phyloP scores from a whole-genome alignment of 2,329 filamentous ascomycete genomes.

The Blumeria hordei region DNA sequence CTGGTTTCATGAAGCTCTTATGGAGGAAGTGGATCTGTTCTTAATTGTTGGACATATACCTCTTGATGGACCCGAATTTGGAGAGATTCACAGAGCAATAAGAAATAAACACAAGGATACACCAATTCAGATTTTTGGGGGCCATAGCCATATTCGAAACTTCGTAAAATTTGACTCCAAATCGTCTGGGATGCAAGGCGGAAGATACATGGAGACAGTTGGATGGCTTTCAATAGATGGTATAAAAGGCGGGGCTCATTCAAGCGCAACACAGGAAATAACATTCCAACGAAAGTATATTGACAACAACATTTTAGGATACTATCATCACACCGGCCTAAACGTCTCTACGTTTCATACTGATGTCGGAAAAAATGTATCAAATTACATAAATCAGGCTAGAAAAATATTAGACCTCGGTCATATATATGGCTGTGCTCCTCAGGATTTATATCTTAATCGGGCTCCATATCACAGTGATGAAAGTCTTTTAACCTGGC shows the following conservation, averaged over 20 bases:
- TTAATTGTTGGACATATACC: slow-evolving; percentile 71
- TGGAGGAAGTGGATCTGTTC: slow-evolving; percentile 70
- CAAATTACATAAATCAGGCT: slow-evolving; percentile 40
- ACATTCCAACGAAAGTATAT: slow-evolving; percentile 65
- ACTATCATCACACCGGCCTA: slow-evolving; percentile 56
- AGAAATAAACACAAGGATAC: slow-evolving; percentile 52
- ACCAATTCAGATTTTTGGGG: slow-evolving; percentile 79
- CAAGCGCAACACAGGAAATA: slow-evolving; percentile 14
- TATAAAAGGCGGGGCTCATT: slow-evolving; percentile 12
- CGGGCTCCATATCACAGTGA: slow-evolving; percentile 49
- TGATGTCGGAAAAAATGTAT: slow-evolving; percentile 46
- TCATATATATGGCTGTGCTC: slow-evolving; percentile 58
- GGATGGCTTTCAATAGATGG: slow-evolving; percentile 78
- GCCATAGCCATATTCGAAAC: slow-evolving; percentile 75
- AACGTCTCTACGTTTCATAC: slow-evolving; percentile 55
- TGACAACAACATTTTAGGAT: slow-evolving; percentile 74
- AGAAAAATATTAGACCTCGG: slow-evolving; percentile 50
- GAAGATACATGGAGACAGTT: slow-evolving; percentile 83
- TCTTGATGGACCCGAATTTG: slow-evolving; percentile 57
- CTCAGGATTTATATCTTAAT: slow-evolving; percentile 58
- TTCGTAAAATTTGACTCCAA: slow-evolving; percentile 56
- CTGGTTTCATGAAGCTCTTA: slow-evolving; percentile 75
- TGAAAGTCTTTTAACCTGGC: slow-evolving; percentile 59
- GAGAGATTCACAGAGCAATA: slow-evolving; percentile 54
- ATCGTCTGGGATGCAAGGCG: slow-evolving; percentile 61